phyloP scores from a whole-genome alignment of 371 early-diverging fungal genomes.

The Mortierella sp. region DNA sequence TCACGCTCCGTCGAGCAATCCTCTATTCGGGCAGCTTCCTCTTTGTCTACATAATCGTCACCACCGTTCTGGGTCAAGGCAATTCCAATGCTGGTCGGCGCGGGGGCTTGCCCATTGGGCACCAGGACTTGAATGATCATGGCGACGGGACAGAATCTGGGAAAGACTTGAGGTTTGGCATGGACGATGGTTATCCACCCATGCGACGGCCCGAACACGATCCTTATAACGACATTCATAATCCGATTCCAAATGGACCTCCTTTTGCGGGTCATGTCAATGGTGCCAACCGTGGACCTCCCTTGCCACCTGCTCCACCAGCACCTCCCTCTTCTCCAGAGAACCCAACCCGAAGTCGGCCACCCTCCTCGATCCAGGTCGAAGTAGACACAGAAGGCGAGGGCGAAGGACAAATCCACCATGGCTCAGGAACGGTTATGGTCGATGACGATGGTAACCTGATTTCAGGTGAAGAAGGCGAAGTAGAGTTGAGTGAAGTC shows the following conservation, averaged over 20 bases:
- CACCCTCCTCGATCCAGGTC: too few relatives aligned
- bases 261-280: too few relatives aligned
- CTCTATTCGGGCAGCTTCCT: slow-evolving; percentile 29
- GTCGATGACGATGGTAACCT: slow-evolving; percentile 26
- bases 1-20: slow-evolving; percentile 33
- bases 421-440: background rate
- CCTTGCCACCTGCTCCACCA: too few relatives aligned
- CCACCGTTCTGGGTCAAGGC: slow-evolving; percentile 26
- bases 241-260: slow-evolving; percentile 4
- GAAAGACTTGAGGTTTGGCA: slow-evolving; percentile 18
- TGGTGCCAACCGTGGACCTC: too few relatives aligned
- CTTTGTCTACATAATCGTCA: slow-evolving; percentile 46
- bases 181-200: too few relatives aligned
- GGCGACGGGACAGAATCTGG: background rate
- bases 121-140: too few relatives aligned
- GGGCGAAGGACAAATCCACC: too few relatives aligned
- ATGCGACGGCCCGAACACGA: too few relatives aligned
- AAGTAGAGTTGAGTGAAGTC: background rate
- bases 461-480: background rate
- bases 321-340: too few relatives aligned
- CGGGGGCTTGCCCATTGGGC: too few relatives aligned
- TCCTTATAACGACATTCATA: slow-evolving; percentile 24
- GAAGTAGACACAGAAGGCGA: background rate
- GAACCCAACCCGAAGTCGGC: too few relatives aligned
- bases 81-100: too few relatives aligned